Conservation (phyloP, 345 rosid genomes). For the Psidium guajava region DNA sequence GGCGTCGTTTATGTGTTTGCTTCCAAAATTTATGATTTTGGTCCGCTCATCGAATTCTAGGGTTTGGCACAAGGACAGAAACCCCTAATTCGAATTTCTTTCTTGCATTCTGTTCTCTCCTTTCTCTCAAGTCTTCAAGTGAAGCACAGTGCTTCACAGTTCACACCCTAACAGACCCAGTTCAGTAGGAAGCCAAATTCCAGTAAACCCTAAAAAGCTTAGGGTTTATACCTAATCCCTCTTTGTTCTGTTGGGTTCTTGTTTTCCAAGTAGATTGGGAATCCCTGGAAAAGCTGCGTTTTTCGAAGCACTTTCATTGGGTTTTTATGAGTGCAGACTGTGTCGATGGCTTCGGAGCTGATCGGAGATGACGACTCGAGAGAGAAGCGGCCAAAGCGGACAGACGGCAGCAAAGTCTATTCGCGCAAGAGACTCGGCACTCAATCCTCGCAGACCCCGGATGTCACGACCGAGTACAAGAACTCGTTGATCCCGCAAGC, state of each 20-base stretch:
- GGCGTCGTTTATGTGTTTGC: background rate
- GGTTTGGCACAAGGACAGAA: background rate
- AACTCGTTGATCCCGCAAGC: conserved; percentile 6
- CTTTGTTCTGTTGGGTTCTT: background rate
- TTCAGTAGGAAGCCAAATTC: background rate
- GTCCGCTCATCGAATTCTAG: background rate
- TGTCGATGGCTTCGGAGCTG: conserved; percentile 11
- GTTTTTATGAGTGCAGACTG: background rate
- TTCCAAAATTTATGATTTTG: background rate
- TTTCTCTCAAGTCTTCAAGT: too few species aligned
- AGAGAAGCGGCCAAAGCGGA: conserved; percentile 4
- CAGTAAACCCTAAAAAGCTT: background rate
- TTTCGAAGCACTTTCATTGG: background rate
- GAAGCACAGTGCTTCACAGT: background rate
- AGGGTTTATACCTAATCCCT: background rate
- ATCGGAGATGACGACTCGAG: conserved; percentile 1
- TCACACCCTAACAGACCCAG: background rate
- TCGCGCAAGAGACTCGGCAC: conserved; percentile 1
- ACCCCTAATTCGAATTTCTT: background rate
- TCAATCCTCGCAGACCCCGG: conserved; percentile 8
- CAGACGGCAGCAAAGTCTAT: conserved; percentile 1
- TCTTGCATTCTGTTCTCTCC: background rate
- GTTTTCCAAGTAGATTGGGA: background rate
- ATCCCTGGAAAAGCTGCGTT: background rate
- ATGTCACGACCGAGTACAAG: conserved; percentile 5